Conservation (phyloP, 2,329 filamentous ascomycete genomes). For the Aspergillus sp. region DNA sequence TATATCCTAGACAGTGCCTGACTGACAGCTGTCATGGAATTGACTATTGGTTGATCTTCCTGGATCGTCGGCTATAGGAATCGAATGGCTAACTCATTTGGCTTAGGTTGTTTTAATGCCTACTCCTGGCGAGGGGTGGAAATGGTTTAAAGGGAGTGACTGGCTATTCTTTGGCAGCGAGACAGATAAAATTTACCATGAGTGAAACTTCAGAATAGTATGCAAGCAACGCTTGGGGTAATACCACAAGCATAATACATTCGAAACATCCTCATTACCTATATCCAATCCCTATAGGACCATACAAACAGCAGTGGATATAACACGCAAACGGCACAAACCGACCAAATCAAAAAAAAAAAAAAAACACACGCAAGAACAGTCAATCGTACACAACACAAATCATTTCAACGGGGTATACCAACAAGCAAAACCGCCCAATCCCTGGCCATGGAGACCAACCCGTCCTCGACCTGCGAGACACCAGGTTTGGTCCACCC, state of each 20-base stretch:
- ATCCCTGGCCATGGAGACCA: conserved; percentile 6
- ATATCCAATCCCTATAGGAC: background rate
- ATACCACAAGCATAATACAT: background rate
- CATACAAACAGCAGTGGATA: background rate
- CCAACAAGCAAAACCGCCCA: conserved; percentile 9
- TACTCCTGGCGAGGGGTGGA: too few species aligned
- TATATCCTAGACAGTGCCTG: background rate
- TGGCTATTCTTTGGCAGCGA: too few species aligned
- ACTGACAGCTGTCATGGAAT: background rate
- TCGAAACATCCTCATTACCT: background rate
- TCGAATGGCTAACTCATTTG: too few species aligned
- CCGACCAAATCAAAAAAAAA: background rate
- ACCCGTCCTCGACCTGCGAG: conserved; percentile 21
- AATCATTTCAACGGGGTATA: conserved; percentile 21
- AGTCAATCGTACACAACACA: background rate
- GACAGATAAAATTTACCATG: background rate
- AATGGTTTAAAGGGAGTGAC: too few species aligned
- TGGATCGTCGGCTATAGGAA: too few species aligned
- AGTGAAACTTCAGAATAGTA: background rate
- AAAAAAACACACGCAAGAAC: background rate
- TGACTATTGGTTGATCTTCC: background rate
- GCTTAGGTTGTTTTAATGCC: too few species aligned
- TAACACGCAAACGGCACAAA: background rate
- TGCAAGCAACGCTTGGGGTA: too few species aligned
- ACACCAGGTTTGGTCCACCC: conserved; percentile 2